Conservation (phyloP, 345 rosid genomes). For the Eucalyptus regnans region DNA sequence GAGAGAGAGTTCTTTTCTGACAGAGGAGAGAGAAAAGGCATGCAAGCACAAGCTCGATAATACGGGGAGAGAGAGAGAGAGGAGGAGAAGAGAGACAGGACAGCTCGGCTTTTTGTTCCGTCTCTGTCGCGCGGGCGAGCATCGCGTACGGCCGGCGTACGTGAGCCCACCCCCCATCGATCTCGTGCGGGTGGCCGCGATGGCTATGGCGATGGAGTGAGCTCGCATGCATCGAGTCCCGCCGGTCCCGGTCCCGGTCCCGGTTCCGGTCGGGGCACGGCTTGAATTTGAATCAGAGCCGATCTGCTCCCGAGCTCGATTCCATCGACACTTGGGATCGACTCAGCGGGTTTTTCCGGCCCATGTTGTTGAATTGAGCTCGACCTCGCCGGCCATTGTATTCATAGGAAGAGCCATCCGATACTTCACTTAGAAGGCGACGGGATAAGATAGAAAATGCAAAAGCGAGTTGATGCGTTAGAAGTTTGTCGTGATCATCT, state of each 20-base stretch:
- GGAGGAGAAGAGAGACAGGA: neutral
- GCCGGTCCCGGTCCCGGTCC: neutral
- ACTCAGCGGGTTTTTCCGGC: neutral
- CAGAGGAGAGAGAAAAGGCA: neutral
- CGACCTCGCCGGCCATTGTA: neutral
- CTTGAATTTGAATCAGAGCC: neutral
- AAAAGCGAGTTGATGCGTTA: neutral
- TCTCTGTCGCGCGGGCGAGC: constrained; percentile 1
- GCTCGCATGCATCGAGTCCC: neutral
- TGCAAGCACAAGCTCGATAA: neutral
- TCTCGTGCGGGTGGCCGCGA: neutral
- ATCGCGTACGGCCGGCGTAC: neutral
- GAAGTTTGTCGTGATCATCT: neutral
- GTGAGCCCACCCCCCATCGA: neutral
- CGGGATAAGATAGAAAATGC: neutral
- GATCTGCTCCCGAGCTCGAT: neutral
- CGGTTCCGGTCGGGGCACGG: fast-evolving
- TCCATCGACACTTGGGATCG: fast-evolving
- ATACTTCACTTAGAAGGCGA: neutral
- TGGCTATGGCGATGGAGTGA: neutral
- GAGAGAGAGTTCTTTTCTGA: neutral
- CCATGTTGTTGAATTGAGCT: neutral
- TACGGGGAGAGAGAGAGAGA: neutral
- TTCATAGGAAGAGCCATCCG: neutral
- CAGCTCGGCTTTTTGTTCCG: neutral